Percentiles rank a stretch among this genome's conserved stretches.
Evolutionary conservation across 768 basidiomycete genomes (phyloP).

Genomic region (Calocera cornea): DNA sequence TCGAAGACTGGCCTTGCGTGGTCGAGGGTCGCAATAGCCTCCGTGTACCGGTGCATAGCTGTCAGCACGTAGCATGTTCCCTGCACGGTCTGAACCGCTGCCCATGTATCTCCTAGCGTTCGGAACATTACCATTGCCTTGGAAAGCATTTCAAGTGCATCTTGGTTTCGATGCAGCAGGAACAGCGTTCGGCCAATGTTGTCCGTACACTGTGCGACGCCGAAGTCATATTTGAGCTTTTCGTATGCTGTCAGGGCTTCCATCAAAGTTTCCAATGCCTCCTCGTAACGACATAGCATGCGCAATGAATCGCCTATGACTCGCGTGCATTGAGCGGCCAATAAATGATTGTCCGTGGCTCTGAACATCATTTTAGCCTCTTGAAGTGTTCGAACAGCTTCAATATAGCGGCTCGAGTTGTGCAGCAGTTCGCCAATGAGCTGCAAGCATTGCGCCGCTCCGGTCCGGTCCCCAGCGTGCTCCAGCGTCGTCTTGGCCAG

Average conservation of each 20-base stretch:
- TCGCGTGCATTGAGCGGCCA: background rate
- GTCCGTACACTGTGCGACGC: background rate
- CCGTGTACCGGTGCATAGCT: background rate
- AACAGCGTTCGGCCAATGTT: background rate
- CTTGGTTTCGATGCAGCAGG: background rate
- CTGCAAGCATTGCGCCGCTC: background rate
- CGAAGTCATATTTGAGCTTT: background rate
- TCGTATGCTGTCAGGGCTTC: background rate
- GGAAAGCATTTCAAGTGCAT: background rate
- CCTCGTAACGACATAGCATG: background rate
- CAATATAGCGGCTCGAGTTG: background rate
- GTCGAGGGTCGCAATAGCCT: background rate
- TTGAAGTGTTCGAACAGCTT: background rate
- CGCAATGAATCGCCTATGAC: background rate
- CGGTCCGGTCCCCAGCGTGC: background rate
- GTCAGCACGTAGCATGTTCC: background rate
- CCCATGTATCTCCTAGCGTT: background rate
- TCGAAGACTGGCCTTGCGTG: background rate
- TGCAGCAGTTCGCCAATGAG: background rate
- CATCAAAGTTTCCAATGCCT: background rate
- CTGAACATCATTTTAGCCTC: background rate
- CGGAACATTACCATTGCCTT: background rate
- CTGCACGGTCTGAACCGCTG: background rate
- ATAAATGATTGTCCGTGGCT: background rate
- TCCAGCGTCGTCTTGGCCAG: background rate